Evolutionary conservation across 1,284 basidiomycete genomes (phyloP), one percentile per base, ranked within the genome.

Genomic region (Cryptococcus floricola): DNA sequence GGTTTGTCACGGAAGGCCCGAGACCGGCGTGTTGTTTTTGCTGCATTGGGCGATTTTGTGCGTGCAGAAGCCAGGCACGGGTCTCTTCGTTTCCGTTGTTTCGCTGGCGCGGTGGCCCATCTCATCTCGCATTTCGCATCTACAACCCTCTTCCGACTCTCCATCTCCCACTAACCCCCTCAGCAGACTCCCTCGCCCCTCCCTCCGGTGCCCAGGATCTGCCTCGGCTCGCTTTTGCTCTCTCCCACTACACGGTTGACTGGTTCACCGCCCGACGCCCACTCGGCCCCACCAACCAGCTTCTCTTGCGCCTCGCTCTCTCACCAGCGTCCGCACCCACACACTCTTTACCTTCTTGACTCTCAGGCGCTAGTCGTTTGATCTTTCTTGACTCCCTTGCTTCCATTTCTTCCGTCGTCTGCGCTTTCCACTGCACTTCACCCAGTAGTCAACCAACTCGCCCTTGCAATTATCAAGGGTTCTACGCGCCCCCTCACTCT

Each of bases 211-310:
- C 13, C 42, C 42, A 12, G 16, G 5, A 19, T 42, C 19, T 19
- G 18, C 42, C 18, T 18, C 18, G 16, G 10, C 9, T 19, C 42
- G 12, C 39, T 42, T n/a, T 42, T 42, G 39, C 4, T 13, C 39
- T 42, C 14, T 42, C 46, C 46, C 19, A 27, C 31, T 27, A 18
- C 27, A n/a, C 46, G 46, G 46, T 47, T 16, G 46, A 47, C 46
- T 47, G 46, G 46, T 31, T 47, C 46, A 31, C 46, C 46, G 46
- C 46, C 27, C 46, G 25, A 47, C 46, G 46, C 46, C 46, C 46
- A 31, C 46, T 18, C 46, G 46, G 25, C 25, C 31, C 27, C 31
- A 12, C 25, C 13, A 16, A n/a, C n/a, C 46, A 27, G 6, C 46
- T n/a, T 16, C n/a, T 14, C 12, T 27, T 18, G 14, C 31, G 46